Evolutionary conservation across 108 stramenopile species (phyloP).

Genomic region (Chaetoceros tenuissimus): DNA sequence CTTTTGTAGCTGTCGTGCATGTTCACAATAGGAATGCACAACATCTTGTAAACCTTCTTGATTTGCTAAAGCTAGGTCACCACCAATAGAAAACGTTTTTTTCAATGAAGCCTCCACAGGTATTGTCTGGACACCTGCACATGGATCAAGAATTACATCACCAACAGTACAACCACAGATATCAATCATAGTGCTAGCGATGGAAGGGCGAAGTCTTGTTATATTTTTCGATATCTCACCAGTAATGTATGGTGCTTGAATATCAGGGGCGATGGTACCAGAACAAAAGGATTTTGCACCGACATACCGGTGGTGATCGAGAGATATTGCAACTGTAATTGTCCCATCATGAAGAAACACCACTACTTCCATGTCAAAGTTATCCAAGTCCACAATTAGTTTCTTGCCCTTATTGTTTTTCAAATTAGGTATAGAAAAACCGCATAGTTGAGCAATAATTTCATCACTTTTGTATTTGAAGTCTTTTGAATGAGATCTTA

Average conservation of each 20-base stretch:
- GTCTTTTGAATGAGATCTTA: constrained; percentile 18
- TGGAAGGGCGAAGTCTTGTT: constrained; percentile 42
- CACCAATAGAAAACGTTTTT: constrained; percentile 28
- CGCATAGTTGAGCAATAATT: constrained; percentile 11
- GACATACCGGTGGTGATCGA: constrained; percentile 42
- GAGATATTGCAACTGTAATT: constrained; percentile 34
- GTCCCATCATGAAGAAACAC: constrained; percentile 15
- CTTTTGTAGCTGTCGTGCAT: background rate
- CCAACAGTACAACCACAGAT: constrained; percentile 26
- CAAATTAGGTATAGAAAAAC: constrained; percentile 12
- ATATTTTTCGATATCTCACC: constrained; percentile 17
- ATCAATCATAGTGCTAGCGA: constrained; percentile 37
- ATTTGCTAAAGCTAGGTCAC: constrained; percentile 36
- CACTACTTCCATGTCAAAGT: constrained; percentile 51
- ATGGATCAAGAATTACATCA: constrained; percentile 60
- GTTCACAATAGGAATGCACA: constrained; percentile 9
- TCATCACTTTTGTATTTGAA: constrained; percentile 28
- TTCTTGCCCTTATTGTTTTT: background rate
- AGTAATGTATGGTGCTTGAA: constrained; percentile 28
- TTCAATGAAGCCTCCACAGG: constrained; percentile 1
- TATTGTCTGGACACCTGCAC: constrained; percentile 52
- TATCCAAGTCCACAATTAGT: constrained; percentile 45
- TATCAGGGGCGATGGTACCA: constrained; percentile 41
- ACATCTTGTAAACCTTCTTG: background rate
- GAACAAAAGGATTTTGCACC: constrained; percentile 32